Evolutionary conservation across 805 yeast species (phyloP).

Genomic region (Lipomyces mesembrius): DNA sequence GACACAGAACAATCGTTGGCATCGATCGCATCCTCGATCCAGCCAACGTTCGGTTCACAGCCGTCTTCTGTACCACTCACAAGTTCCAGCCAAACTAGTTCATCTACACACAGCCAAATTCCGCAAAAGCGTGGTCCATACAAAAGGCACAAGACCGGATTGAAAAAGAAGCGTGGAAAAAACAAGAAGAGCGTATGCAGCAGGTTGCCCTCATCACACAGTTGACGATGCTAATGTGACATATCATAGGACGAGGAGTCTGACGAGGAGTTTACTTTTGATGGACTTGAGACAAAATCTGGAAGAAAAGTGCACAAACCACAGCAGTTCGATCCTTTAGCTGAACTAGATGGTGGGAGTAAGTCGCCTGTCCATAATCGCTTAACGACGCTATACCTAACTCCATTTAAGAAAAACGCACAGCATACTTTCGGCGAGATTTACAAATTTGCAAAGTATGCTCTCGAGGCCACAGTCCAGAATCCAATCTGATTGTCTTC

Average conservation of each 20-base stretch:
- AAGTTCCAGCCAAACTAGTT: slow-evolving; percentile 4
- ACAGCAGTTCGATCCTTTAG: slow-evolving; percentile 32
- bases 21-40: not conserved
- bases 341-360: slow-evolving; percentile 20
- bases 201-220: not conserved
- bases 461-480: slow-evolving; percentile 47
- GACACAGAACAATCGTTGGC: not conserved
- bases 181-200: slow-evolving; percentile 17
- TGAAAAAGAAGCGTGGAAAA: slow-evolving; percentile 9
- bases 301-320: slow-evolving; percentile 38
- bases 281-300: slow-evolving; percentile 38
- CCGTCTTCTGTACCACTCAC: not conserved
- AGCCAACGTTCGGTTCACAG: not conserved
- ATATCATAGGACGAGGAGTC: slow-evolving; percentile 19
- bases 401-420: slow-evolving; percentile 3
- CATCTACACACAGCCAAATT: slow-evolving; percentile 7
- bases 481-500: slow-evolving; percentile 47
- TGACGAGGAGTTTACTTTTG: slow-evolving; percentile 34
- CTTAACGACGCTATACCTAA: not conserved
- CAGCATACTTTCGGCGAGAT: slow-evolving; percentile 25
- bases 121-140: slow-evolving; percentile 8
- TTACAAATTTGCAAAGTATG: slow-evolving; percentile 47
- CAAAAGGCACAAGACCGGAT: slow-evolving; percentile 13
- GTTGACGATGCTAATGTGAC: not conserved
- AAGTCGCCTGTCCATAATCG: not conserved